A percentile compares a stretch with the other conserved stretches of the same genome.
Evolutionary conservation across 2,329 filamentous ascomycete genomes (phyloP).

Genomic region (Cladosporium sp.): DNA sequence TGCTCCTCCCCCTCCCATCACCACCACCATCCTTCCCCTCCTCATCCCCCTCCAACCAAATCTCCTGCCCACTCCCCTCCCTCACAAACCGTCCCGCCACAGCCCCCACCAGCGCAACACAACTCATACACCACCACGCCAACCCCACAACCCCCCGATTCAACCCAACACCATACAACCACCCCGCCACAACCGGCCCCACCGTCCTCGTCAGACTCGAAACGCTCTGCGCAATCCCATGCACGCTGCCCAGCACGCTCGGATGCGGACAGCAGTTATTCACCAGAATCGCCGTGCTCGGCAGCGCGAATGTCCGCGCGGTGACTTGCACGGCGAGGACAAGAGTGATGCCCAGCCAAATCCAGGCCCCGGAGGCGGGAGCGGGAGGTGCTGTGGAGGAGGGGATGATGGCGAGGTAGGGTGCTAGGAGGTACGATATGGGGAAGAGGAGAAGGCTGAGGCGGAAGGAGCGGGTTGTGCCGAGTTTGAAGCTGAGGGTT

Average conservation of each 20-base stretch:
- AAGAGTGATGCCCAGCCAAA: conserved; percentile 48
- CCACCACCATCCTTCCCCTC: conserved; percentile 21
- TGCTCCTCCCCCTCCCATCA: not conserved
- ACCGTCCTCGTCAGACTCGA: conserved; percentile 57
- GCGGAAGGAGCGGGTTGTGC: conserved; percentile 46
- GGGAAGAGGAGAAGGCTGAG: conserved; percentile 49
- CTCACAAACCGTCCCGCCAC: conserved; percentile 60
- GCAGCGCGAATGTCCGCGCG: conserved; percentile 56
- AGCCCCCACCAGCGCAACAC: conserved; percentile 59
- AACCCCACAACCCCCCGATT: conserved; percentile 55
- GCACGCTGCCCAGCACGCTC: conserved; percentile 58
- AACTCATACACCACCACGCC: conserved; percentile 61
- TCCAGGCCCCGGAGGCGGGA: conserved; percentile 42
- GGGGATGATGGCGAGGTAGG: conserved; percentile 48
- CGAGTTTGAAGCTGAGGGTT: conserved; percentile 43
- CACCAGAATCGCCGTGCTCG: conserved; percentile 60
- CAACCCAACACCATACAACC: conserved; percentile 56
- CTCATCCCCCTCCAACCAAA: conserved; percentile 53
- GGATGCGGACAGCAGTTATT: conserved; percentile 63
- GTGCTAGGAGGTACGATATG: conserved; percentile 46
- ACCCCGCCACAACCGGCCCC: conserved; percentile 57
- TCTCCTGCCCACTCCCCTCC: conserved; percentile 66
- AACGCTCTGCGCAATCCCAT: conserved; percentile 61
- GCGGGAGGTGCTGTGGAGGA: conserved; percentile 43
- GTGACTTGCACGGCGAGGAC: conserved; percentile 49